phyloP scores from a whole-genome alignment of 768 basidiomycete genomes.

The Piloderma croceum region DNA sequence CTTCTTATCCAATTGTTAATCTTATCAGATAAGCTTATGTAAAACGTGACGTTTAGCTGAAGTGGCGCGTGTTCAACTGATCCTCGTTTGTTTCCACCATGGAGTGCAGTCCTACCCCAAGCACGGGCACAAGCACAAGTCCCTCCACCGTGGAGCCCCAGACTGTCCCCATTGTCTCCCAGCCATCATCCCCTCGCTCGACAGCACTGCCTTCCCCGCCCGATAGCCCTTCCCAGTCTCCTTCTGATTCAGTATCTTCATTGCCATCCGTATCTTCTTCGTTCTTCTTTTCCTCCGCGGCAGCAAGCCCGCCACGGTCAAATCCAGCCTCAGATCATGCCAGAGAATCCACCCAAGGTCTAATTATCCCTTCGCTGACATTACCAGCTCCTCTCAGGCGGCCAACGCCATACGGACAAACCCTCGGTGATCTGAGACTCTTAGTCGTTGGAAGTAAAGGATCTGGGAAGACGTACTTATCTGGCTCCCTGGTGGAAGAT shows the following conservation, averaged over 20 bases:
- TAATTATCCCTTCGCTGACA: constrained; percentile 65
- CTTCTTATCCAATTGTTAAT: too few species aligned
- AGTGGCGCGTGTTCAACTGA: too few species aligned
- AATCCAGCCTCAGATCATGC: constrained; percentile 37
- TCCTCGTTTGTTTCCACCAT: too few species aligned
- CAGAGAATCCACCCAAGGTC: constrained; percentile 41
- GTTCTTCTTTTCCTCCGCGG: constrained; percentile 74
- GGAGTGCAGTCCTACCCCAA: too few species aligned
- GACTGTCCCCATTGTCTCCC: constrained; percentile 23
- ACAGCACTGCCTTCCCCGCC: constrained; percentile 52
- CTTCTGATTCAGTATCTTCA: constrained; percentile 59
- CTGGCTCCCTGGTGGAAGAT: constrained; percentile 48
- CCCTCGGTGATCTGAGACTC: constrained; percentile 54
- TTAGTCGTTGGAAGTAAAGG: constrained; percentile 47
- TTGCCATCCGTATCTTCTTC: constrained; percentile 68
- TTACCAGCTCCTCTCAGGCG: constrained; percentile 56
- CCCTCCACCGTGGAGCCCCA: constrained; percentile 29
- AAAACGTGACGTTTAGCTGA: too few species aligned
- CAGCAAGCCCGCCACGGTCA: constrained; percentile 56
- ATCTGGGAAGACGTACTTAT: constrained; percentile 40
- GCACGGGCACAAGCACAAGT: constrained; percentile 31
- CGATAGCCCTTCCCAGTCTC: constrained; percentile 46
- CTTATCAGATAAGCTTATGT: too few species aligned
- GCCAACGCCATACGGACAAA: constrained; percentile 65
- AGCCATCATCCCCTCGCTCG: constrained; percentile 43